Evolutionary conservation across 805 yeast species (phyloP).

Genomic region (Suhomyces faveliae): DNA sequence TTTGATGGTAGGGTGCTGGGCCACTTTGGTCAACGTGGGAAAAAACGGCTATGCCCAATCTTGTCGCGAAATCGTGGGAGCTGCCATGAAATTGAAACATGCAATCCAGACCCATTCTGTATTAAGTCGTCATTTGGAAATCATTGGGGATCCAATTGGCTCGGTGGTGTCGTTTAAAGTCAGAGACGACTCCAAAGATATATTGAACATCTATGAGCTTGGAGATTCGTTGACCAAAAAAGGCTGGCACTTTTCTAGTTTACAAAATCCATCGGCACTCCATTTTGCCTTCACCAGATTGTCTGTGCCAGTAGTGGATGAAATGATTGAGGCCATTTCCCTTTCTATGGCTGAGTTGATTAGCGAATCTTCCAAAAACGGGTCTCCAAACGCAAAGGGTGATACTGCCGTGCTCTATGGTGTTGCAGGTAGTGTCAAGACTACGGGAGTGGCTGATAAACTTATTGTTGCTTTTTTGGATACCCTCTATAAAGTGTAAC

Average conservation of each 20-base stretch:
- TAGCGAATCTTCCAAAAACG: slow-evolving; percentile 9
- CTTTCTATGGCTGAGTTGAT: slow-evolving; percentile 43
- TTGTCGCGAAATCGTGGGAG: slow-evolving; percentile 62
- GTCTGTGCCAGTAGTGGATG: slow-evolving; percentile 59
- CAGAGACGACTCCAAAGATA: slow-evolving; percentile 13
- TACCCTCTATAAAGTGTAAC: slow-evolving; percentile 60
- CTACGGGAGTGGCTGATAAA: slow-evolving; percentile 79
- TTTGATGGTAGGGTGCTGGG: slow-evolving; percentile 97
- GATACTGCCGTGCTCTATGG: slow-evolving; percentile 92
- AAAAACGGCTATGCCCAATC: slow-evolving; percentile 73
- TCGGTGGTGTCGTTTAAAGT: slow-evolving; percentile 83
- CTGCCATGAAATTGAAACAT: slow-evolving; percentile 57
- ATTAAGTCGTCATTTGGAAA: slow-evolving; percentile 50
- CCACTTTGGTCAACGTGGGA: slow-evolving; percentile 81
- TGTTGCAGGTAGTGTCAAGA: slow-evolving; percentile 87
- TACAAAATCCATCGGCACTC: slow-evolving; percentile 88
- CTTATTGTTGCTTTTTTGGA: slow-evolving; percentile 81
- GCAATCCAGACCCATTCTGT: slow-evolving; percentile 46
- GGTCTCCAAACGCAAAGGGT: slow-evolving; percentile 17
- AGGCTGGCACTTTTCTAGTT: slow-evolving; percentile 88
- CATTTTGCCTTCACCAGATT: slow-evolving; percentile 86
- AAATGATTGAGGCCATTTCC: slow-evolving; percentile 53
- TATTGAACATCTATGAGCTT: slow-evolving; percentile 67
- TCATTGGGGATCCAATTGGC: slow-evolving; percentile 82
- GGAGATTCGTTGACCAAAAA: slow-evolving; percentile 64